Evolutionary conservation across 2,329 filamentous ascomycete genomes (phyloP).

Genomic region (Apiospora rasikravindrae): DNA sequence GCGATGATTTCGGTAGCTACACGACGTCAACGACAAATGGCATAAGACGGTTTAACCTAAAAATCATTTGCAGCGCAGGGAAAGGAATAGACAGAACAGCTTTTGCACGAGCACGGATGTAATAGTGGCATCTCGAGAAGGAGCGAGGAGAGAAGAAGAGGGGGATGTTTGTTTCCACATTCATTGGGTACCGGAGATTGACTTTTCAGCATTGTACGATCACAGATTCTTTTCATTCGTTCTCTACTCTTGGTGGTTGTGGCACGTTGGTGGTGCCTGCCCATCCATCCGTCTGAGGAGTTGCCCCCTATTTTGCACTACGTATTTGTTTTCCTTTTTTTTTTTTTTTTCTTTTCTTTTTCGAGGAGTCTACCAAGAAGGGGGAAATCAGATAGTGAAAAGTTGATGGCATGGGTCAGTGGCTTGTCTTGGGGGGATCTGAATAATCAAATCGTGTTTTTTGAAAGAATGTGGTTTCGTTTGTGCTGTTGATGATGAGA

Average conservation of each 20-base stretch:
- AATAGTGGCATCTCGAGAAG: conserved; percentile 30
- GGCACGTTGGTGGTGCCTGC: background rate
- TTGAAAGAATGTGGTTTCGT: background rate
- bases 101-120: conserved; percentile 35
- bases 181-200: conserved; percentile 8
- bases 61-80: conserved; percentile 33
- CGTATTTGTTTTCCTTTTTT: background rate
- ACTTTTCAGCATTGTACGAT: conserved; percentile 29
- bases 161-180: conserved; percentile 18
- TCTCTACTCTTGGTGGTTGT: background rate
- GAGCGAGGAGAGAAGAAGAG: conserved; percentile 26
- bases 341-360: background rate
- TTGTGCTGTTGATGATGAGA: background rate
- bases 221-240: conserved; percentile 20
- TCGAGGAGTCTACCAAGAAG: conserved; percentile 16
- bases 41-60: conserved; percentile 39
- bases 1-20: conserved; percentile 25
- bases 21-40: conserved; percentile 38
- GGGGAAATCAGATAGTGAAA: background rate
- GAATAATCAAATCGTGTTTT: conserved; percentile 8
- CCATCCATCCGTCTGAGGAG: background rate
- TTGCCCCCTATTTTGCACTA: background rate
- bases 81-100: conserved; percentile 39
- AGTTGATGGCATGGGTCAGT: background rate
- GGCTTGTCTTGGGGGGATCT: conserved; percentile 10